A percentile compares a stretch with the other conserved stretches of the same genome.
These are phyloP conservation scores for Diddensiella transvaalensis DNA, from an alignment of 805 yeast species.

Conservation along the genomic window DNA sequence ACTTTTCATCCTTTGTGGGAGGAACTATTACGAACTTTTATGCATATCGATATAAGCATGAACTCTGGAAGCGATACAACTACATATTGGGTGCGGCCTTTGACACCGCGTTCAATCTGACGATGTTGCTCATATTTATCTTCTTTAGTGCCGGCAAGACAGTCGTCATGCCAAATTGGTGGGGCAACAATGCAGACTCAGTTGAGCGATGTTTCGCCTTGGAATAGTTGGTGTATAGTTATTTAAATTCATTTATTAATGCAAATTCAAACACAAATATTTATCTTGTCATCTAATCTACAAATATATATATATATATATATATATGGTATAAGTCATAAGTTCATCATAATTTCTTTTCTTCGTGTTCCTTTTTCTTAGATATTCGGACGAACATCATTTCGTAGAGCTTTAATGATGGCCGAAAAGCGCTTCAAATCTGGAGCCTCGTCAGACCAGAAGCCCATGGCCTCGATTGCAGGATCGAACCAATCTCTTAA, in stretches of 20 bases:
- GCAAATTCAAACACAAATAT: too few relatives aligned
- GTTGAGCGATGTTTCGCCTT: conserved; percentile 15
- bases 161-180: conserved; percentile 15
- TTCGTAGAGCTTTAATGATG: background rate
- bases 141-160: conserved; percentile 17
- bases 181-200: conserved; percentile 14
- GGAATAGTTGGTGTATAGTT: background rate
- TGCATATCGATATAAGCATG: conserved; percentile 12
- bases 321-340: too few relatives aligned
- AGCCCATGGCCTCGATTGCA: conserved; percentile 1
- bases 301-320: too few relatives aligned
- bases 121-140: conserved; percentile 13
- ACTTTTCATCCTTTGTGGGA: conserved; percentile 10
- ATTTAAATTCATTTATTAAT: too few relatives aligned
- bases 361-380: too few relatives aligned
- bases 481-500: conserved; percentile 3
- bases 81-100: conserved; percentile 15
- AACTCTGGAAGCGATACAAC: conserved; percentile 16
- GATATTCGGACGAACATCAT: background rate
- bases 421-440: background rate
- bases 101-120: conserved; percentile 15
- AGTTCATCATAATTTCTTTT: too few relatives aligned
- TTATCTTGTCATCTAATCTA: too few relatives aligned
- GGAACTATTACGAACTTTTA: conserved; percentile 15
- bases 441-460: background rate